Percentiles rank a stretch among this genome's conserved stretches.
phyloP scores from a whole-genome alignment of 208 protist species.

The Leishmania lainsoni region DNA sequence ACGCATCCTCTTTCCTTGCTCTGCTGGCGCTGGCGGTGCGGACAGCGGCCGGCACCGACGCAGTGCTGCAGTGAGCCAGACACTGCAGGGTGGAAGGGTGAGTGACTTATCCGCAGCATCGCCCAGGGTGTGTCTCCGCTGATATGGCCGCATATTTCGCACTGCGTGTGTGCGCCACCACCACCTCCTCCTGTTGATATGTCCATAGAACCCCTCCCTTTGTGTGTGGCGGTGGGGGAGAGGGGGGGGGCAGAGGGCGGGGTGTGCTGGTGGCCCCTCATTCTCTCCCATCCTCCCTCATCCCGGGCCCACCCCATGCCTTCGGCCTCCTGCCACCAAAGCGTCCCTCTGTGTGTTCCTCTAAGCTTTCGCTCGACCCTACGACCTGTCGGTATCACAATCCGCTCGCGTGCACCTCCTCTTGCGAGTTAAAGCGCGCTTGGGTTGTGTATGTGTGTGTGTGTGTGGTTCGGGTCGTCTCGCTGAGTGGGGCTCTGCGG shows the following conservation, averaged over 20 bases:
- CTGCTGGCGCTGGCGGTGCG: conserved; percentile 70
- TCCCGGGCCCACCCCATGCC: background rate
- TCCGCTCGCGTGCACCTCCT: background rate
- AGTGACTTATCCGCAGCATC: background rate
- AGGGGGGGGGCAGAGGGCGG: background rate
- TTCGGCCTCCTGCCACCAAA: background rate
- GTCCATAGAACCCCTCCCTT: background rate
- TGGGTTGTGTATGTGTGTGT: background rate
- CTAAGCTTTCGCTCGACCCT: background rate
- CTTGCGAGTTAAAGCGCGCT: background rate
- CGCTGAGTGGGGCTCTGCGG: background rate
- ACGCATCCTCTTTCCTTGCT: conserved; percentile 67
- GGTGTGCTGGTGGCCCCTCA: background rate
- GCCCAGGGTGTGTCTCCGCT: background rate
- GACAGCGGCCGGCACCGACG: conserved; percentile 30
- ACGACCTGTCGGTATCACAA: background rate
- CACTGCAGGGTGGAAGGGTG: background rate
- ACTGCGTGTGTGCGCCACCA: background rate
- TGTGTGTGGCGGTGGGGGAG: background rate
- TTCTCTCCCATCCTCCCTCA: background rate
- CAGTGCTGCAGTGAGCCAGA: background rate
- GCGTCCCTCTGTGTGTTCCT: background rate
- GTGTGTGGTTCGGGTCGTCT: background rate
- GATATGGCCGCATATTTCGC: background rate
- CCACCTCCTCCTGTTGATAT: background rate